Evolutionary conservation across 805 yeast species (phyloP), one percentile per base, ranked within the genome.

Genomic region (Wickerhamiella occidentalis): DNA sequence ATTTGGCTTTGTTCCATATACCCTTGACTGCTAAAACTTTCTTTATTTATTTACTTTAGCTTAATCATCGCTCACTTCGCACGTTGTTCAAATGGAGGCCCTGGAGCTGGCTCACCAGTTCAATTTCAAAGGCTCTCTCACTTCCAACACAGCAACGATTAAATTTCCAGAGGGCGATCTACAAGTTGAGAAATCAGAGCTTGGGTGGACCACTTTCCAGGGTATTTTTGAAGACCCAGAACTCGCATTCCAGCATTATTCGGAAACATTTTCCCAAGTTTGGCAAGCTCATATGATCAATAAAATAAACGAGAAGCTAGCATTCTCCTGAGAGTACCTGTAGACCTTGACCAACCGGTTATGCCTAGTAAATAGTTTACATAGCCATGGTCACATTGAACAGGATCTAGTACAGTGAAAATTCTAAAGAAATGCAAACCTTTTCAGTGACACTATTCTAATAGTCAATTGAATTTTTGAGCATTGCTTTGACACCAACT

Each of bases 141-240:
- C 3, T 6, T 4, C 21, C 6, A 17, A 17, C 6, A 33, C 18
- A 9, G 19, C 38, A 3, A 13, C 19, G 3, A 33, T 33, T 11
- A 9, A 40, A 15, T 45, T 45, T 25, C 40, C 40, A 5, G 47
- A 45, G 35, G 47, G 47, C 11, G n/a, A 8, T 2, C 41, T 45
- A 12, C 15, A 23, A 8, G 25, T 45, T 3, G n/a, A 29, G 15
- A 8, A 11, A 21, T 22, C 29, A 5, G 25, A 25, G 5, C 7
- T 15, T 2, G 47, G 47, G 6, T 45, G 47, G 47, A n/a, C 19
- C 15, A 45, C 47, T 12, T 6, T 6, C 11, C 47, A 45, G 35
- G 47, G 47, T 1, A 2, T 33, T 3, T 45, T 45, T 23, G 47
- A 45, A 15, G 47, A 45, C 35, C 36, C 37, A 6, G 33, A 33